Conservation (phyloP, 495 filamentous ascomycete genomes). For the Penicillium psychrofluorescens region DNA sequence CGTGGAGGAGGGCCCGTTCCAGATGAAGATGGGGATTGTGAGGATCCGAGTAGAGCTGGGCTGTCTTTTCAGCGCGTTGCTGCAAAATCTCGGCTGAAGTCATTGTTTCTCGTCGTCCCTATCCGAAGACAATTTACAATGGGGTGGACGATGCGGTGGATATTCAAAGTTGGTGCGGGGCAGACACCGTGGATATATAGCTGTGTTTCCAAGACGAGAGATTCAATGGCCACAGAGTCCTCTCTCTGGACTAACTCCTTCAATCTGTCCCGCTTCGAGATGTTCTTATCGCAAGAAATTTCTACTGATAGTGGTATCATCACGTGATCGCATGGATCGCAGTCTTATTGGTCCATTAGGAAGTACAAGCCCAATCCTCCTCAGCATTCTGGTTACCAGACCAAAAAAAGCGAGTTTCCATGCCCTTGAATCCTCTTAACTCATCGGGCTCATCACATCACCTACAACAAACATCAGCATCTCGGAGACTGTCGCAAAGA, state of each 20-base stretch:
- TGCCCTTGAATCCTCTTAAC: not conserved
- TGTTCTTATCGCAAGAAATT: too few relatives aligned
- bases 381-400: not conserved
- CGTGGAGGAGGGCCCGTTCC: slow-evolving; percentile 61
- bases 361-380: not conserved
- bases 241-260: too few relatives aligned
- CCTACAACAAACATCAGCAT: slow-evolving; percentile 1
- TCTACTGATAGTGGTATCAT: too few relatives aligned
- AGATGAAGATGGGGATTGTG: slow-evolving; percentile 77
- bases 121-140: not conserved
- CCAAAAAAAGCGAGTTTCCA: not conserved
- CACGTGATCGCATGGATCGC: too few relatives aligned
- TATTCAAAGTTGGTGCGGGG: too few relatives aligned
- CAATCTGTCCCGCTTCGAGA: too few relatives aligned
- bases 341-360: too few relatives aligned
- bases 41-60: slow-evolving; percentile 42
- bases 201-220: too few relatives aligned
- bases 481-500: not conserved
- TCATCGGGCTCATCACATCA: slow-evolving; percentile 13
- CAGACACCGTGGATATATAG: too few relatives aligned
- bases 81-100: slow-evolving; percentile 12
- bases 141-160: not conserved
- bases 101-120: not conserved
- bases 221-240: too few relatives aligned
- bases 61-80: slow-evolving; percentile 16